Base-by-base conservation (phyloP, 1,139 yeast genomes). In the Hansenula lynferdii region DNA sequence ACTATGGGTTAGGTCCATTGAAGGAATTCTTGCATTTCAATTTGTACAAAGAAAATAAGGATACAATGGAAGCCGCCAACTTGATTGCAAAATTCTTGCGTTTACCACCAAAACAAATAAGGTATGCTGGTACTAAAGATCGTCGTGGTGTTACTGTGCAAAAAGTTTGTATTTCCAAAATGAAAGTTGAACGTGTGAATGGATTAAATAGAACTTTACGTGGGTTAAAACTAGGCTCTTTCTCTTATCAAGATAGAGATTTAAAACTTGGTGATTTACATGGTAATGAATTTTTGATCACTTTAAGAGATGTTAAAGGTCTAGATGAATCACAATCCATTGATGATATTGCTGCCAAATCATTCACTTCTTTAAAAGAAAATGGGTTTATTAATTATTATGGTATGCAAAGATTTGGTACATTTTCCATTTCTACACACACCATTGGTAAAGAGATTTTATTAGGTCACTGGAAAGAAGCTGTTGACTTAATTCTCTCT, bases 361-460 rank as follows among this genome's bases (percentile, higher is more conserved):
- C 92, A 23, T 70, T 89, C 48, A 57, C 67, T 5, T 75, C 89
- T 0, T 67, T 92, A 40, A 66, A 68, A 39, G 69, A 68, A 2
- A 69, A 72, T 23, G 99, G 99, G 0, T 92, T 86, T 51, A 83
- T 92, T 49, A 92, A 92, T 60, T 92, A 94, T 60, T 92, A 75
- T 57, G 99, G 99, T 17, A 83, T 92, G 94, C 99, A 92, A 67
- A 69, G 99, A 56, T 92, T 92, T 59, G 99, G 99, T 24, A 89
- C 98, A 0, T 92, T 89, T 55, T 85, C 96, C 8, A 71, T 87
- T 22, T 86, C 97, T 1, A 90, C 98, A 0, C 97, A 92, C 61
- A 75, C 72, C 25, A 71, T 89, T 38, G 99, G 99, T 36, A 76
- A 77, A 44, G 74, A 73, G 44, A 67, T 92, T 24, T 66, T 92